Base-by-base conservation (phyloP, 371 early-diverging fungal species). In the Rhizopus microsporus region DNA sequence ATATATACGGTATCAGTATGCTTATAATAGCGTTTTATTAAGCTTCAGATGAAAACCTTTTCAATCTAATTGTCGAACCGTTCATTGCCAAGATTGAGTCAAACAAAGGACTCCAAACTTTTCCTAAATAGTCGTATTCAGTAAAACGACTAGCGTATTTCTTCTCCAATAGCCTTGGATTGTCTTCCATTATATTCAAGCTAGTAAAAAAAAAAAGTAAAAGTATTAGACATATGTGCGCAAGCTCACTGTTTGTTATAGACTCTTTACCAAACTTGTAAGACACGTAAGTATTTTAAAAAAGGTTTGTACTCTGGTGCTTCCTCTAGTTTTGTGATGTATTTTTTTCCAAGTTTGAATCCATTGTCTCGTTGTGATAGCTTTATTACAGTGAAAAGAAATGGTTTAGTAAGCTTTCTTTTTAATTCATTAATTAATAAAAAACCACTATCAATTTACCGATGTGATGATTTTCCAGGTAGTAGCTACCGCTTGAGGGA, bases 1-100 rank as follows among this genome's bases (percentile, higher is more conserved):
- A 48, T 49, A 38, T 51, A 51, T 35, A 31, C 5, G 8, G 9
- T 37, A 30, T 45, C 47, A 42, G 5, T 42, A 42, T 3, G 42
- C 42, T 42, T 42, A 42, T 42, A 42, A 42, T 42, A 42, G 34
- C 31, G 0, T 49, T n/a, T 33, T 31, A 49, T 33, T 15, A 0
- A 4, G 31, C 34, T 49, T 4, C 34, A 34, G 34, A 49, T 49
- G 50, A 49, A 31, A 49, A 49, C 50, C 50, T 49, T 49, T 49
- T 49, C 50, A 49, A 33, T 33, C 50, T 31, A 49, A 49, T 49
- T 31, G 34, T 49, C 34, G 50, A 49, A 34, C 50, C 50, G 8
- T 49, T 49, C 12, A 49, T 49, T 49, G 50, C 50, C 31, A 49
- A 34, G 33, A 49, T 34, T 33, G 50, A 3, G 8, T 49, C 50